Evolutionary conservation across 345 rosid species (phyloP).

Genomic region (Dovyalis caffra): DNA sequence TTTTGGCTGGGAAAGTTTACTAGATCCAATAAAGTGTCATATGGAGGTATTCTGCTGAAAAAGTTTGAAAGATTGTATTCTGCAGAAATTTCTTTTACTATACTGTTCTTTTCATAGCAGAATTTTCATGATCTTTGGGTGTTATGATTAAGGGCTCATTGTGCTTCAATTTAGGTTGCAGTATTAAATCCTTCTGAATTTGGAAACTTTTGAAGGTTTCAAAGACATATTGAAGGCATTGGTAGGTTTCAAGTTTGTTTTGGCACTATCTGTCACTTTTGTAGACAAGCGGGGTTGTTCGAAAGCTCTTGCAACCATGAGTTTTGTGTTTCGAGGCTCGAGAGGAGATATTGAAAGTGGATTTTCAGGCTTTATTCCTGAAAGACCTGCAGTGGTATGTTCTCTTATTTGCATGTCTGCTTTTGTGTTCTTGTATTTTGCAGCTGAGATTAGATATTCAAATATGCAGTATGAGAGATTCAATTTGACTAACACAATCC

Average conservation of each 20-base stretch:
- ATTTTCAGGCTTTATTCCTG: constrained; percentile 60
- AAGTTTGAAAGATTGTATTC: not conserved
- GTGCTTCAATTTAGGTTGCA: not conserved
- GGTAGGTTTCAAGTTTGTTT: not conserved
- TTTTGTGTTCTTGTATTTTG: not conserved
- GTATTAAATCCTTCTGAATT: constrained; percentile 7
- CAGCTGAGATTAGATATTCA: not conserved
- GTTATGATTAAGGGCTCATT: not conserved
- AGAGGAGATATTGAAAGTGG: constrained; percentile 85
- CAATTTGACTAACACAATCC: not conserved
- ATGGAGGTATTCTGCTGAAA: not conserved
- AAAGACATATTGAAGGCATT: constrained; percentile 3
- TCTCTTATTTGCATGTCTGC: not conserved
- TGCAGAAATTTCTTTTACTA: not conserved
- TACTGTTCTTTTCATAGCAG: not conserved
- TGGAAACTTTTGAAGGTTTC: constrained; percentile 20
- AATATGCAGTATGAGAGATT: not conserved
- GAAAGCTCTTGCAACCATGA: constrained; percentile 42
- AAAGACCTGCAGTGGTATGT: constrained; percentile 70
- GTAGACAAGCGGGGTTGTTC: not conserved
- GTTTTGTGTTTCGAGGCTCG: constrained; percentile 79
- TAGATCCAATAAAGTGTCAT: not conserved
- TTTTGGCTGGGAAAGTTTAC: not conserved
- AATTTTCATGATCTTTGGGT: not conserved
- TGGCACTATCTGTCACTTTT: not conserved